Percentiles rank a stretch among this genome's conserved stretches.
Conservation (phyloP, 352 stramenopile species). For the Phytophthora agathidicida region DNA sequence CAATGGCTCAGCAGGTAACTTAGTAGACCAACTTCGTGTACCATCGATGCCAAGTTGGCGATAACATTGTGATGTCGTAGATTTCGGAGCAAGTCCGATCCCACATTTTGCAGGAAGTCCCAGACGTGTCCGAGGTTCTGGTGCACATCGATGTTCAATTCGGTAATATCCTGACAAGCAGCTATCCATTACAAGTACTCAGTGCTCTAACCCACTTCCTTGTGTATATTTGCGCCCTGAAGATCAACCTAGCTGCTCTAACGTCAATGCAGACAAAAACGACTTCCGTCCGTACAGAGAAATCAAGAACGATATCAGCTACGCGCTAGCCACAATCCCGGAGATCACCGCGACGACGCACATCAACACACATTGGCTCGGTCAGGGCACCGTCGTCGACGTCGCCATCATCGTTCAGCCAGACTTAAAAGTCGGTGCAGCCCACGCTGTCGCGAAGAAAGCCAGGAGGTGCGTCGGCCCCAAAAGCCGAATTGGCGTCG, state of each 20-base stretch:
- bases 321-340: conserved; percentile 63
- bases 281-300: conserved; percentile 79
- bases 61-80: conserved; percentile 30
- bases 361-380: conserved; percentile 84
- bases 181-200: neutral
- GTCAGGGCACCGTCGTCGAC: conserved; percentile 74
- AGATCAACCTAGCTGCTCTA: conserved; percentile 35
- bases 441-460: conserved; percentile 72
- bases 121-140: conserved; percentile 88
- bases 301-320: conserved; percentile 74
- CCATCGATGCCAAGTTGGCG: neutral
- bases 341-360: conserved; percentile 79
- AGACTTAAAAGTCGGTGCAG: conserved; percentile 78
- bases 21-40: neutral
- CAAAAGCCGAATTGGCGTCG: neutral
- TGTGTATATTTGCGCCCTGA: neutral
- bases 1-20: conserved; percentile 83
- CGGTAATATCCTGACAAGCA: conserved; percentile 27
- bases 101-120: conserved; percentile 71
- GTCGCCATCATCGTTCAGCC: conserved; percentile 80
- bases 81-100: conserved; percentile 71
- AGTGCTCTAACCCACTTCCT: neutral
- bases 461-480: conserved; percentile 57
- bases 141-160: conserved; percentile 86
- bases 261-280: conserved; percentile 42